Conservation (phyloP, 345 rosid species). For the Jatropha curcas region DNA sequence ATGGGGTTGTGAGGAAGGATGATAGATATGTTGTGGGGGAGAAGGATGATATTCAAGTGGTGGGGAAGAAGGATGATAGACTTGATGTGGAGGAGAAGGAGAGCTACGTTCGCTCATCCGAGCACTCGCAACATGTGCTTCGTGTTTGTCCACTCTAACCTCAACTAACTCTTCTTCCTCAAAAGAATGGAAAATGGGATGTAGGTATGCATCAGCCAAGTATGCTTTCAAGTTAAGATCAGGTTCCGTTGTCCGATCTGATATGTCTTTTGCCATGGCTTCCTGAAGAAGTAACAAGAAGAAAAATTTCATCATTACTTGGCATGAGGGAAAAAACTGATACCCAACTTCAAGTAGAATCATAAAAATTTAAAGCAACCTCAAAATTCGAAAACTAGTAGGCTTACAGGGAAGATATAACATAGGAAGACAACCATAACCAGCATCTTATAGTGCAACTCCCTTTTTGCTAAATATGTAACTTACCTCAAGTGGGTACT, state of each 20-base stretch:
- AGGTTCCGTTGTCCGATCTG: constrained; percentile 57
- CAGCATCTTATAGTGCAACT: background rate
- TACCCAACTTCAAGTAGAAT: background rate
- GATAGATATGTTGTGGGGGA: constrained; percentile 38
- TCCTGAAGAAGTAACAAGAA: constrained; percentile 51
- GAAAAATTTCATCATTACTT: constrained; percentile 1
- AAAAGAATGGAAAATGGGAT: constrained; percentile 80
- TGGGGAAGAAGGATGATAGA: constrained; percentile 26
- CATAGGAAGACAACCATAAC: background rate
- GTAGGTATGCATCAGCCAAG: constrained; percentile 90
- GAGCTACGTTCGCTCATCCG: constrained; percentile 50
- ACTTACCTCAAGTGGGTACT: constrained; percentile 86
- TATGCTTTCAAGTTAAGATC: constrained; percentile 59
- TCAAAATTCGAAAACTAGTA: too few relatives aligned
- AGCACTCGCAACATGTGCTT: constrained; percentile 24
- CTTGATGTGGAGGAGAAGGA: constrained; percentile 54
- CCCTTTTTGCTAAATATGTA: background rate
- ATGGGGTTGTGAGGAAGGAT: constrained; percentile 40
- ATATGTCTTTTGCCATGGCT: constrained; percentile 81
- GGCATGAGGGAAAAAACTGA: background rate
- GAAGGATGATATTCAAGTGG: constrained; percentile 41
- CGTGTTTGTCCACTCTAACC: constrained; percentile 28
- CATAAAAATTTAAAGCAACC: background rate
- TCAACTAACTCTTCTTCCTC: constrained; percentile 56
- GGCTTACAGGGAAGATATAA: too few relatives aligned